These are phyloP conservation scores for Torulaspora quercuum DNA, from an alignment of 805 yeast genomes.

Conservation along the genomic window DNA sequence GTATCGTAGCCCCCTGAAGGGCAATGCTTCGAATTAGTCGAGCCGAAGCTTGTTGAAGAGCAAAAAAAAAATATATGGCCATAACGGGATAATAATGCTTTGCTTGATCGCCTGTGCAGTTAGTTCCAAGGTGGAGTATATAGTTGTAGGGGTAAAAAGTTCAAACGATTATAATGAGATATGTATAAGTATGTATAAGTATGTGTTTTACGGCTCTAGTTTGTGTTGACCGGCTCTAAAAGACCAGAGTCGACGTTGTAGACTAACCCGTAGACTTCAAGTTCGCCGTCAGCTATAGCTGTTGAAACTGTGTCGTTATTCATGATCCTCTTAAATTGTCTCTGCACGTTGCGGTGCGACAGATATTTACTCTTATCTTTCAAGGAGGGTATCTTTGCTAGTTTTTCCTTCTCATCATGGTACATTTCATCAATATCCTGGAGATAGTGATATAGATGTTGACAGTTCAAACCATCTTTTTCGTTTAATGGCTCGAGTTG, in stretches of 20 bases:
- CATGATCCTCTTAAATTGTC: slow-evolving; percentile 64
- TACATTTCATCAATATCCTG: slow-evolving; percentile 68
- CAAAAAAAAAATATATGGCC: no score
- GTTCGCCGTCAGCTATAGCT: slow-evolving; percentile 57
- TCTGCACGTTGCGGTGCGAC: slow-evolving; percentile 70
- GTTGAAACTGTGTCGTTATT: slow-evolving; percentile 55
- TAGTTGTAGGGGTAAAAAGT: no score
- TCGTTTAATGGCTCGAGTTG: slow-evolving; percentile 34
- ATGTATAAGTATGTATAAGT: not conserved
- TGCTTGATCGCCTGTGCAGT: no score
- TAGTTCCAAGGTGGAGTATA: no score
- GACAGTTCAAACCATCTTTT: slow-evolving; percentile 52
- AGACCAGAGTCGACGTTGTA: slow-evolving; percentile 80
- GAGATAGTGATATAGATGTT: slow-evolving; percentile 40
- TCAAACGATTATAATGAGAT: no score
- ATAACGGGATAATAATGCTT: no score
- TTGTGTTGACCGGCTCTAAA: slow-evolving; percentile 36
- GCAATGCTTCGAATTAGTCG: no score
- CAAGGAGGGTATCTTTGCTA: slow-evolving; percentile 49
- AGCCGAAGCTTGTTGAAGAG: no score
- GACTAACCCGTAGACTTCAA: slow-evolving; percentile 78
- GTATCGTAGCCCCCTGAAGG: no score
- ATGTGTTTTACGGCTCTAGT: slow-evolving; percentile 1
- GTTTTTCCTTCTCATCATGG: slow-evolving; percentile 51
- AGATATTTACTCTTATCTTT: slow-evolving; percentile 56